Evolutionary conservation across 2,329 filamentous ascomycete genomes (phyloP), one percentile per base, ranked within the genome.

Genomic region (Gyromitra esculenta): DNA sequence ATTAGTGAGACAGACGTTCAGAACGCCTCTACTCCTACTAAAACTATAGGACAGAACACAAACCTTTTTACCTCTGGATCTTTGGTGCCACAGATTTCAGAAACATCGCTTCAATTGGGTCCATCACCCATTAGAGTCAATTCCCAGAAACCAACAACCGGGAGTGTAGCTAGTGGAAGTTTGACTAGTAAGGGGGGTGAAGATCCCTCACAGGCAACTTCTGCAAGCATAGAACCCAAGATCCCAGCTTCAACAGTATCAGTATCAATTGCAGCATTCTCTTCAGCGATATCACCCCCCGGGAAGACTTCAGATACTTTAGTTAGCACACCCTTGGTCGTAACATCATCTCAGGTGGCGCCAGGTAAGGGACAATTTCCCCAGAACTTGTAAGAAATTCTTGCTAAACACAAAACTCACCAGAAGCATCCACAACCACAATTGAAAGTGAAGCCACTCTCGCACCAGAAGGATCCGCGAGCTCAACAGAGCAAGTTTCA

Each of bases 371-470:
- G 5, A 41, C n/a, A 1, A 50, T 50, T 8, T 25, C 37, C 5
- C 0, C 5, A 5, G 11, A 18, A 31, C 25, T 15, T 48, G 25
- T 5, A 52, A 8, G 54, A 15, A 39, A n/a, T 41, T 9, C 31
- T 25, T 45, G 8, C 11, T 60, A 31, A 69, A 31, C 15, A 15
- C 9, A 50, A 37, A 21, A 25, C n/a, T 2, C 5, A 39, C 18
- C 5, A 69, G 56, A 60, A 45, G 31, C 5, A 35, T 25, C 64
- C n/a, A 18, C 56, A 41, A 43, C 18, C 15, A 57, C 52, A 18
- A 21, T 18, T 21, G 8, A 37, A 9, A 48, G 21, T 37, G 37
- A n/a, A 5, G n/a, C n/a, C 43, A 57, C 65, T 31, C 37, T 18
- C 15, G 2, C 37, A 45, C 13, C 37, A 43, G 60, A 37, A 9